Conservation (phyloP, 495 filamentous ascomycete species). For the Pseudevernia furfuracea region DNA sequence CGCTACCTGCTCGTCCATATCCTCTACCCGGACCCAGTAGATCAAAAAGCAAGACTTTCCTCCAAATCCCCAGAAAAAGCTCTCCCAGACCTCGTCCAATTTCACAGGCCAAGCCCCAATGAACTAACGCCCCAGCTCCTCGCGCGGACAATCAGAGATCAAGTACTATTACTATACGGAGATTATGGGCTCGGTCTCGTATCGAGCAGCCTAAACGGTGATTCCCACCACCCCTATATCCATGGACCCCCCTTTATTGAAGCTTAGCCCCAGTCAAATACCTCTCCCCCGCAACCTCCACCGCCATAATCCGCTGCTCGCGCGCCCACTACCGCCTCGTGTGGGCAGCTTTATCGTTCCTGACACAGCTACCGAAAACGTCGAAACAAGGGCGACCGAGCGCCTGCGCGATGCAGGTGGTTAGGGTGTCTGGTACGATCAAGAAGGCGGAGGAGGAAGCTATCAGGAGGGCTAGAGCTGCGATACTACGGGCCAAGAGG, state of each 20-base stretch:
- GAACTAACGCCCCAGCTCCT: constrained; percentile 56
- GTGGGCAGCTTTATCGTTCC: constrained; percentile 82
- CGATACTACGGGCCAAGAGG: constrained; percentile 56
- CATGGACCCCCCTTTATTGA: constrained; percentile 19
- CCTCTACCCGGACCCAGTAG: constrained; percentile 63
- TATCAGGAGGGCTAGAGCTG: constrained; percentile 62
- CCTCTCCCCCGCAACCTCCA: constrained; percentile 83
- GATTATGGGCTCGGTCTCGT: constrained; percentile 76
- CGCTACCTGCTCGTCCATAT: constrained; percentile 90
- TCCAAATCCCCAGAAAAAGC: constrained; percentile 12
- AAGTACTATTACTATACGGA: constrained; percentile 70
- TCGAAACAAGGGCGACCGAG: constrained; percentile 32
- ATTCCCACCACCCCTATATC: constrained; percentile 24
- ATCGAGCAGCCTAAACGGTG: constrained; percentile 56
- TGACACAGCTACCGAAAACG: constrained; percentile 56
- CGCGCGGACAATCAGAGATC: constrained; percentile 56
- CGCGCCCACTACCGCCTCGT: constrained; percentile 74
- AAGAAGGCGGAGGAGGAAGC: constrained; percentile 85
- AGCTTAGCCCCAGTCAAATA: constrained; percentile 64
- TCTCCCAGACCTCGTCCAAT: constrained; percentile 40
- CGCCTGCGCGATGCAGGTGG: constrained; percentile 73
- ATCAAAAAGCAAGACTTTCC: constrained; percentile 26
- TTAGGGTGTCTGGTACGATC: constrained; percentile 89
- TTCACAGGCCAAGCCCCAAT: constrained; percentile 68
- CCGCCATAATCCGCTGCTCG: constrained; percentile 75